Evolutionary conservation across 345 rosid genomes (phyloP).

Genomic region (Noccaea bulbosa): DNA sequence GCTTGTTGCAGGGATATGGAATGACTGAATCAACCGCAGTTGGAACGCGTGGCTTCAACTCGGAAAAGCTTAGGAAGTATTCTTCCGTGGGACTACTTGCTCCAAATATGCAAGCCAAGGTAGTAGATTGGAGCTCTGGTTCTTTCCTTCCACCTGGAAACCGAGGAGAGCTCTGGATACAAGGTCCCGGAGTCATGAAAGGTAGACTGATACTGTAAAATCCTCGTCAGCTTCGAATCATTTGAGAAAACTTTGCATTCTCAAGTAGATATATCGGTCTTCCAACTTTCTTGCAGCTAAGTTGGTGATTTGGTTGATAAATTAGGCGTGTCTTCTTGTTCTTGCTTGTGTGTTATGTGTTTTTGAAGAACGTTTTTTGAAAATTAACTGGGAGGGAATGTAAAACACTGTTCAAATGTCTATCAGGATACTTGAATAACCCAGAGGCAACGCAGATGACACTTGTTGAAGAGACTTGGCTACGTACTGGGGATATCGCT

Average conservation of each 20-base stretch:
- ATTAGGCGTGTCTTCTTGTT: background rate
- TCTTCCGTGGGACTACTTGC: constrained; percentile 79
- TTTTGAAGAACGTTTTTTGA: background rate
- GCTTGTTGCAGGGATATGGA: constrained; percentile 74
- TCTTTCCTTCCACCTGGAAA: constrained; percentile 64
- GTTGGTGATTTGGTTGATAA: background rate
- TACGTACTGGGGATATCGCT: constrained; percentile 85
- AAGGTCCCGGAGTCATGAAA: constrained; percentile 82
- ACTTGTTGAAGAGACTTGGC: constrained; percentile 74
- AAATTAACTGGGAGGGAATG: background rate
- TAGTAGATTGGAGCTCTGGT: constrained; percentile 69
- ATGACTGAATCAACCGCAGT: constrained; percentile 87
- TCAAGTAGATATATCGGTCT: background rate
- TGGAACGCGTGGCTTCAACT: constrained; percentile 79
- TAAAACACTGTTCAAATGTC: background rate
- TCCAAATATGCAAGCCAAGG: constrained; percentile 83
- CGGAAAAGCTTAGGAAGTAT: constrained; percentile 46
- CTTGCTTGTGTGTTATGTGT: constrained; percentile 11
- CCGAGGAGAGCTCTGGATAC: constrained; percentile 85
- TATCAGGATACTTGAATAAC: constrained; percentile 71
- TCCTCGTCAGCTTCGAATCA: background rate
- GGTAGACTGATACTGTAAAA: constrained; percentile 42
- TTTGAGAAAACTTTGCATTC: background rate
- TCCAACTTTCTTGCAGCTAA: background rate
- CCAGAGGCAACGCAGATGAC: constrained; percentile 59